Base-by-base conservation (phyloP, 768 basidiomycete genomes). In the Xerocomellus dryophilus region DNA sequence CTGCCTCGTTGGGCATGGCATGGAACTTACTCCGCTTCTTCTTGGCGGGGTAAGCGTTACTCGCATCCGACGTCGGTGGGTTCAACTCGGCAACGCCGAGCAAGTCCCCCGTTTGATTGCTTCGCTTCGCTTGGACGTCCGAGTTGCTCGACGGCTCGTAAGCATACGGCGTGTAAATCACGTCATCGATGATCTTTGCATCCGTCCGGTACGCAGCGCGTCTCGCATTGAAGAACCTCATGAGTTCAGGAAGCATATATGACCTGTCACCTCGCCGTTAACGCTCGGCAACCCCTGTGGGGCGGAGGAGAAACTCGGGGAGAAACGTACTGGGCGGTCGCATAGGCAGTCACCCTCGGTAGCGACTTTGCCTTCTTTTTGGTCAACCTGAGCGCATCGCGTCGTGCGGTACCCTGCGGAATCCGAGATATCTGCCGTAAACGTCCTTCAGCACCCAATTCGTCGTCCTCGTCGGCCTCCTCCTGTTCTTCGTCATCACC, bases 281-380 rank as follows among this genome's bases (percentile, higher is more conserved):
- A 40, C 43, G 9, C 42, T 18, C 27, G 47, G 25, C 35, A 49
- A 32, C 29, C 38, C n/a, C 6, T 15, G 40, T 10, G 9, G 20
- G 14, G 11, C 12, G 23, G 25, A 15, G 32, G 23, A 21, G 11
- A n/a, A n/a, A 14, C 11, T 0, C 2, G 3, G 5, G 32, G 7
- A 5, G 31, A 21, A 17, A 55, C 73, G 61, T 70, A 94, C 94
- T 81, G 86, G 31, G 94, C 91, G 15, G 93, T 97, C 41, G 94
- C 93, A 71, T 96, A 97, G 5, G 94, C 95, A 3, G 95, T 97
- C n/a, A 95, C 95, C 62, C 95, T 76, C 31, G 94, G 94, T 12
- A 97, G 70, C 12, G 84, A 85, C 67, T 94, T 95, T 3, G 93
- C 93, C 68, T 95, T 96, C 75, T 90, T 94, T 75, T 97, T 96